These are phyloP conservation scores for Pisolithus tinctorius DNA, from an alignment of 768 basidiomycete genomes.

Conservation along the genomic window DNA sequence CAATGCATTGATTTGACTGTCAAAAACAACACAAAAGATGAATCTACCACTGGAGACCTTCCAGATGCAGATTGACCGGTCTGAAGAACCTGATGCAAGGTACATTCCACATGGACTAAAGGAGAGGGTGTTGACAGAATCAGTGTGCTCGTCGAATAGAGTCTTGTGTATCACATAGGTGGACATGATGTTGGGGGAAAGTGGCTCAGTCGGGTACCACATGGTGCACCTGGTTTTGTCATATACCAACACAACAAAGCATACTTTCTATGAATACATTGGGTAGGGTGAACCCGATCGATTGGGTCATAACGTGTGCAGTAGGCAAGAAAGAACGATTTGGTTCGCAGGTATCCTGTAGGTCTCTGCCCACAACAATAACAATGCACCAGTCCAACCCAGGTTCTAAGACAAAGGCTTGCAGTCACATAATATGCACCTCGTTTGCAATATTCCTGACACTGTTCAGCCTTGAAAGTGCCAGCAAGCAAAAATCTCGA, in stretches of 20 bases:
- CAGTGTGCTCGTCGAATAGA: not conserved
- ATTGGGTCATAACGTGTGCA: not conserved
- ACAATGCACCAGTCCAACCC: no score
- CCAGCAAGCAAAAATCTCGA: not conserved
- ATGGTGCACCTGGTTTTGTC: not conserved
- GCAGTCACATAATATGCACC: no score
- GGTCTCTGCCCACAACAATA: no score
- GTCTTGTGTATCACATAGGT: conserved; percentile 1
- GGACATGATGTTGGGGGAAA: not conserved
- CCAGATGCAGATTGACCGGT: not conserved
- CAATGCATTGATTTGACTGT: not conserved
- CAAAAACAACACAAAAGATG: not conserved
- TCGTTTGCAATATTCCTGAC: not conserved
- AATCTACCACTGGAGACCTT: not conserved
- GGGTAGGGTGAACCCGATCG: not conserved
- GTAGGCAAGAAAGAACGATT: no score
- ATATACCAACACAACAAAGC: not conserved
- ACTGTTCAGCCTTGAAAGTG: not conserved
- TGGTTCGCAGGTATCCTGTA: no score
- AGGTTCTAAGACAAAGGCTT: no score
- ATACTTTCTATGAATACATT: not conserved
- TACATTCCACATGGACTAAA: not conserved
- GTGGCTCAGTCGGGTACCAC: not conserved
- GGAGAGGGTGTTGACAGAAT: not conserved
- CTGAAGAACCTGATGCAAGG: not conserved